Evolutionary conservation across 306 rosid species (phyloP).

Genomic region (Cicer chorassanicum): DNA sequence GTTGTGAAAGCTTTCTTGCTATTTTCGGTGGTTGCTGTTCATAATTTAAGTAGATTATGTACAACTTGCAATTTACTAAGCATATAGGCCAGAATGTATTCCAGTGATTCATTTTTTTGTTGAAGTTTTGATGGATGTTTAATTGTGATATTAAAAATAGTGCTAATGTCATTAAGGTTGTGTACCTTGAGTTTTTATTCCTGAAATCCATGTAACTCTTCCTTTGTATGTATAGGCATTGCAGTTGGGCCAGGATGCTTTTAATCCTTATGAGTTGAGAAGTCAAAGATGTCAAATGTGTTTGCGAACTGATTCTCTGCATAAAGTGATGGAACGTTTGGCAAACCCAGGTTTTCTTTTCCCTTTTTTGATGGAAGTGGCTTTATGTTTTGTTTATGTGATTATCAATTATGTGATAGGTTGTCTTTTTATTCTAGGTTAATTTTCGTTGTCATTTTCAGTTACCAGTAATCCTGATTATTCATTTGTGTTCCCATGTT

Average conservation of each 20-base stretch:
- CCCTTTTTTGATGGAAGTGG: slow-evolving; percentile 5
- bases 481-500: slow-evolving; percentile 26
- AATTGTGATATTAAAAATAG: slow-evolving; percentile 24
- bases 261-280: slow-evolving; percentile 66
- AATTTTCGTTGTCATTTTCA: neutral
- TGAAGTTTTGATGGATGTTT: slow-evolving; percentile 22
- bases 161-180: slow-evolving; percentile 15
- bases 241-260: slow-evolving; percentile 87
- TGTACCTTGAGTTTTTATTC: neutral
- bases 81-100: neutral
- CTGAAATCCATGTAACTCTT: slow-evolving; percentile 4
- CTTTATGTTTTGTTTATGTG: slow-evolving; percentile 9
- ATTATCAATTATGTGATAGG: slow-evolving; percentile 29
- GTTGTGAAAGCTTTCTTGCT: neutral
- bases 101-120: neutral
- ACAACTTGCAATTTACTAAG: neutral
- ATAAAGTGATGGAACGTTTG: slow-evolving; percentile 97
- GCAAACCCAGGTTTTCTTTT: slow-evolving; percentile 72
- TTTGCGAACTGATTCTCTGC: slow-evolving; percentile 83
- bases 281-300: slow-evolving; percentile 98
- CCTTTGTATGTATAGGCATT: slow-evolving; percentile 67
- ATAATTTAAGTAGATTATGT: neutral
- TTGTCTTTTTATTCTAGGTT: neutral
- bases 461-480: slow-evolving; percentile 6
- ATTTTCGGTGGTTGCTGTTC: neutral